phyloP scores from a whole-genome alignment of 441 rosid genomes.

The Eruca vesicaria region DNA sequence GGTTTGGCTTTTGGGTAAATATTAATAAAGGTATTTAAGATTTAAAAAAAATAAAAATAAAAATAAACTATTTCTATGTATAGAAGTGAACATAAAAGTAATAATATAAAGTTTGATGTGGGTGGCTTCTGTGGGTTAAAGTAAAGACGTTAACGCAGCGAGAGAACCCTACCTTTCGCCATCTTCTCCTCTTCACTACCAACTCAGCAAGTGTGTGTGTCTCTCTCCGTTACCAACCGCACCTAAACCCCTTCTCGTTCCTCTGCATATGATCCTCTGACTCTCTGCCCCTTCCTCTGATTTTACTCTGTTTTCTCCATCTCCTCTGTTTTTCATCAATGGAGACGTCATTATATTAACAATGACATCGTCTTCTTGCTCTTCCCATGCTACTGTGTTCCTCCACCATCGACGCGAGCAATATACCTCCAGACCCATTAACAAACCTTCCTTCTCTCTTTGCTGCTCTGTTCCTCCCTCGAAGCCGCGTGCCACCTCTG shows the following conservation, averaged over 20 bases:
- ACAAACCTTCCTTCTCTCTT: conserved; percentile 17
- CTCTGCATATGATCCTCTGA: not conserved
- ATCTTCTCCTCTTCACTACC: conserved; percentile 4
- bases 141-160: conserved; percentile 26
- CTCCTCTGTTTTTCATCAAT: conserved; percentile 38
- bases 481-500: conserved; percentile 33
- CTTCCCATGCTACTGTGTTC: conserved; percentile 32
- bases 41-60: too few relatives aligned
- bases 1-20: too few relatives aligned
- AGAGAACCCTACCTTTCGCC: conserved; percentile 14
- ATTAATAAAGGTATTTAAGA: too few relatives aligned
- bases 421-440: conserved; percentile 20
- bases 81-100: too few relatives aligned
- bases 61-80: too few relatives aligned
- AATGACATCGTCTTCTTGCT: conserved; percentile 30
- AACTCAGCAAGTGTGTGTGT: too few relatives aligned
- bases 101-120: too few relatives aligned
- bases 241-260: not conserved
- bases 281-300: not conserved
- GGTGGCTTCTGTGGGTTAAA: conserved; percentile 19
- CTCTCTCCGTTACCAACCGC: conserved; percentile 17
- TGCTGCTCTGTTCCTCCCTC: conserved; percentile 34
- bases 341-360: conserved; percentile 52
- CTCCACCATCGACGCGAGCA: conserved; percentile 20
- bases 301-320: conserved; percentile 17